Evolutionary conservation across 31 red algal species (phyloP), one percentile per base, ranked within the genome.

Genomic region (Asparagopsis taxiformis): DNA sequence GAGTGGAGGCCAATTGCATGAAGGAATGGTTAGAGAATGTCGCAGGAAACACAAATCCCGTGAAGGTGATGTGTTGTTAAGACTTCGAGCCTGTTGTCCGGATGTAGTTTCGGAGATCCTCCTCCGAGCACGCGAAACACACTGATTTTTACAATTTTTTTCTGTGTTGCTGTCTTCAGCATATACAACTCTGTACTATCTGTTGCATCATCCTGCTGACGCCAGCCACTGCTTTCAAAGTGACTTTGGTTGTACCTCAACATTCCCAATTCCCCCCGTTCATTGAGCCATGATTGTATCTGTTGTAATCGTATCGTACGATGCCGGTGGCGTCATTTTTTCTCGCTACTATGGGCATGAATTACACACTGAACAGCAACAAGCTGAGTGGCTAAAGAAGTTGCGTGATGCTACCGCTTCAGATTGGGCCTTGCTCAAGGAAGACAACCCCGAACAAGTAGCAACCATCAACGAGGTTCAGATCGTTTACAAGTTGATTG

Each of bases 381-480:
- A 95, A 51, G 91, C 84, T 0, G 68, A 83, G 48, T 95, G 84
- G 84, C 72, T 95, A 33, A 81, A 87, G 28, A 82, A 85, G 41
- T 59, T 84, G 11, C 76, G 82, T 48, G 84, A 82, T 50, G 79
- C 91, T 2, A 95, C 91, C 5, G 84, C 84, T 28, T 36, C 74
- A 15, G 69, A 88, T 33, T 95, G 91, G 91, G 59, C 76, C 25
- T 55, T 90, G 37, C 72, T 95, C n/a, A 62, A 74, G 31, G 72
- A 82, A 44, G 91, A 95, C 44, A 34, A 78, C 39, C 75, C 82
- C 11, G 91, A 95, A 64, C 85, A 95, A 72, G 77, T 95, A 0
- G 84, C 85, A 0, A 66, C 79, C 3, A 51, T 92, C 13, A 80
- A 80, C 16, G 91, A 83, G 39, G 91, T 88, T 15, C 76, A 88